These are phyloP conservation scores for Gentiana dahurica DNA, from an alignment of 257 asterid species.

Conservation along the genomic window DNA sequence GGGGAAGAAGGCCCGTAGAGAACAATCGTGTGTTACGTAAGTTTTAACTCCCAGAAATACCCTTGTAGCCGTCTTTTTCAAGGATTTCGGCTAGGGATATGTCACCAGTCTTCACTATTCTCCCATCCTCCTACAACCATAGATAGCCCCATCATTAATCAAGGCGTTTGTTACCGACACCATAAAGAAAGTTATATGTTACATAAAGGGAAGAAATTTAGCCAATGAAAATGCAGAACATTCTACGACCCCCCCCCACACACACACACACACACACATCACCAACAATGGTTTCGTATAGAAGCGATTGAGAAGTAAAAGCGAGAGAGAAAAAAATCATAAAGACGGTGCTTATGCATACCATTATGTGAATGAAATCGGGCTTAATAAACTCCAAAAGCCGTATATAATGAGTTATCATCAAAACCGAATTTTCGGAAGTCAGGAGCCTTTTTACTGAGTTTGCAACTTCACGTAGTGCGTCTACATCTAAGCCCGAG, in stretches of 20 bases:
- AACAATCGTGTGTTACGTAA: too few relatives aligned
- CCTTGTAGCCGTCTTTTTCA: constrained; percentile 78
- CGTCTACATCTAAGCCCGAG: constrained; percentile 97
- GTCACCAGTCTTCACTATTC: constrained; percentile 85
- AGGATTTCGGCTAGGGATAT: constrained; percentile 57
- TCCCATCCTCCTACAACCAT: constrained; percentile 65
- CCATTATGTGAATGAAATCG: constrained; percentile 78
- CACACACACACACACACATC: too few relatives aligned
- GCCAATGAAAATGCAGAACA: too few relatives aligned
- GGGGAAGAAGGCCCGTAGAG: too few relatives aligned
- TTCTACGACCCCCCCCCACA: too few relatives aligned
- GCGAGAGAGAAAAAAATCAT: not conserved
- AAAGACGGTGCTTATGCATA: constrained; percentile 21
- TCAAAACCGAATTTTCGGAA: constrained; percentile 62
- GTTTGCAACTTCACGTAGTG: constrained; percentile 84
- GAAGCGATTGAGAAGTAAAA: not conserved
- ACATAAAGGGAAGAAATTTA: too few relatives aligned
- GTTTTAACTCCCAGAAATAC: constrained; percentile 21
- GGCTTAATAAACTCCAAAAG: constrained; percentile 88
- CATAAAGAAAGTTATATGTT: too few relatives aligned
- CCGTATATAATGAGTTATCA: constrained; percentile 91
- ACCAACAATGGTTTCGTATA: too few relatives aligned
- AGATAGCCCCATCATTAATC: not conserved
- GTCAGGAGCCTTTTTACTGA: constrained; percentile 73
- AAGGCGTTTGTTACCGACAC: too few relatives aligned